Percentiles rank a stretch among this genome's conserved stretches.
Conservation (phyloP, 2,329 filamentous ascomycete species). For the Aspergillus amoenus region DNA sequence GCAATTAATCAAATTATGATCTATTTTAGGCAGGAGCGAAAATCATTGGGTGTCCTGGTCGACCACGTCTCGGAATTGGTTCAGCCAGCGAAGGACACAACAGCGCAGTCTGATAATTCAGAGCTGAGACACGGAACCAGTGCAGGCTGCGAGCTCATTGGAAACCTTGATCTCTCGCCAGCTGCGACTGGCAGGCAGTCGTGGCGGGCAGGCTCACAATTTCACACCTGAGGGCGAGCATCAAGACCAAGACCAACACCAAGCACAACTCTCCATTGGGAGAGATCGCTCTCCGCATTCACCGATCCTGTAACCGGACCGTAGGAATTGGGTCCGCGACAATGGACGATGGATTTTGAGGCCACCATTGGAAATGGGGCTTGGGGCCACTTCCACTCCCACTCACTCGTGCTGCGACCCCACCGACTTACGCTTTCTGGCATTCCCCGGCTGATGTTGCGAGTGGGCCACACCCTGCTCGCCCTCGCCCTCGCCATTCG, state of each 20-base stretch:
- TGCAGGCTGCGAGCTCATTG: neutral
- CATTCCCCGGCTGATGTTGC: constrained; percentile 22
- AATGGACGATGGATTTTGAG: constrained; percentile 9
- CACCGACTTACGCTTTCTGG: constrained; percentile 23
- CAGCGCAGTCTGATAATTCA: neutral
- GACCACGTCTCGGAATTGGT: neutral
- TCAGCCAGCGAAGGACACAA: neutral
- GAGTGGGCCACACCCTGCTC: constrained; percentile 13
- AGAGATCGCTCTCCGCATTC: constrained; percentile 16
- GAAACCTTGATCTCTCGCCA: neutral
- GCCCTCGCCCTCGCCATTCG: constrained; percentile 15
- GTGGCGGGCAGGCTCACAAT: neutral
- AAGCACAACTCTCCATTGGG: constrained; percentile 3
- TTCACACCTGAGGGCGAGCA: too few relatives aligned
- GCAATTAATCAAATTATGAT: constrained; percentile 9
- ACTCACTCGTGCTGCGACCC: constrained; percentile 25
- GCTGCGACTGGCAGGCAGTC: neutral
- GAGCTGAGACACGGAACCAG: neutral
- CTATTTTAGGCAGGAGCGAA: constrained; percentile 17
- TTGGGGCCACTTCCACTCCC: constrained; percentile 9
- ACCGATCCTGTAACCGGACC: constrained; percentile 12
- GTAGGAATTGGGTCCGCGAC: constrained; percentile 11
- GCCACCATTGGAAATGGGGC: constrained; percentile 11
- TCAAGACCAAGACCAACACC: neutral
- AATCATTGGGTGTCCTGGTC: neutral